Conservation (phyloP, 805 yeast species). For the Yamadazyma phyllophila region DNA sequence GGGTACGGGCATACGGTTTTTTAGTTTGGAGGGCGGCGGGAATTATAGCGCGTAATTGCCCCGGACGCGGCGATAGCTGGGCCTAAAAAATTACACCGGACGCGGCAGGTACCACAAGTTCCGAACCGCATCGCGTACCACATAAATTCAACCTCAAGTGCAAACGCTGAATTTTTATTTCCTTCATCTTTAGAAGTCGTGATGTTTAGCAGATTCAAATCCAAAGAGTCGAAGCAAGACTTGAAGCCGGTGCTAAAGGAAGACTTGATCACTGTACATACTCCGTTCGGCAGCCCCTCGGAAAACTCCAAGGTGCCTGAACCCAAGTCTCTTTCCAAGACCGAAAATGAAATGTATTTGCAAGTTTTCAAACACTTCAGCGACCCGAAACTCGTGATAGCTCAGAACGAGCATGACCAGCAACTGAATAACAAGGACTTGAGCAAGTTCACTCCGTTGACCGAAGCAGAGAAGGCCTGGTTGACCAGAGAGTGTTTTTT, state of each 20-base stretch:
- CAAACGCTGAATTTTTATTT: background rate
- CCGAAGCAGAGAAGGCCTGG: constrained; percentile 77
- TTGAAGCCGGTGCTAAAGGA: constrained; percentile 4
- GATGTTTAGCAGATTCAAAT: constrained; percentile 20
- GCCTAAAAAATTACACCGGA: background rate
- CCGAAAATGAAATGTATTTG: constrained; percentile 60
- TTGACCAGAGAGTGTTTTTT: constrained; percentile 86
- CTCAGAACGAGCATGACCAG: constrained; percentile 48
- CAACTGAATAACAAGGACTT: constrained; percentile 37
- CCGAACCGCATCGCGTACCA: constrained; percentile 2
- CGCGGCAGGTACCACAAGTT: background rate
- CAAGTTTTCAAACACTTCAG: constrained; percentile 63
- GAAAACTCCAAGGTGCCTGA: constrained; percentile 48
- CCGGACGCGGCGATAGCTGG: background rate
- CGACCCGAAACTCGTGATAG: constrained; percentile 47
- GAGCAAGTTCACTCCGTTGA: constrained; percentile 19
- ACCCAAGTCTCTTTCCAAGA: constrained; percentile 45
- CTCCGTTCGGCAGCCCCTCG: constrained; percentile 22
- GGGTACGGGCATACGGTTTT: background rate
- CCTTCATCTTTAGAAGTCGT: background rate
- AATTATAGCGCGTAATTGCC: background rate
- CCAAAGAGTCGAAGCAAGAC: constrained; percentile 15
- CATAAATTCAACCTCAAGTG: background rate
- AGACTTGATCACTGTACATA: constrained; percentile 11
- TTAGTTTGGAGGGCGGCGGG: background rate